A percentile compares a stretch with the other conserved stretches of the same genome.
phyloP scores from a whole-genome alignment of 352 stramenopile genomes.

The Globisporangium heterothallicum region DNA sequence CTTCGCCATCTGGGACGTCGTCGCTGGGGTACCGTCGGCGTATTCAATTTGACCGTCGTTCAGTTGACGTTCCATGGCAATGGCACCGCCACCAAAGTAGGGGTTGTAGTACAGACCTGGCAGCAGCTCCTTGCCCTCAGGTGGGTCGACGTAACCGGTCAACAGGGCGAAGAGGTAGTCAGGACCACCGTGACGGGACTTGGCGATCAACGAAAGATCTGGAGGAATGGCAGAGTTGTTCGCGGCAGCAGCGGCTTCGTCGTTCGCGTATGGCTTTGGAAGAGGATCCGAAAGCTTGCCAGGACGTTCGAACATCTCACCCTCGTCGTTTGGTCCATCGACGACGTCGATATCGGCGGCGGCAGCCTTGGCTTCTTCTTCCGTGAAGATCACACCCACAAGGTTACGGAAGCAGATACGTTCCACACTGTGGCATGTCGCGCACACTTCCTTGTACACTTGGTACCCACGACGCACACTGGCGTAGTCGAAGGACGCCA shows the following conservation, averaged over 20 bases:
- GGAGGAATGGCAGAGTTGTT: conserved; percentile 97
- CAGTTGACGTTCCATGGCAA: conserved; percentile 98
- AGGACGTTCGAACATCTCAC: conserved; percentile 99
- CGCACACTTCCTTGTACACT: conserved; percentile 98
- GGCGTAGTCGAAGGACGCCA: conserved; percentile 89
- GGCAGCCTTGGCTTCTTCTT: conserved; percentile 89
- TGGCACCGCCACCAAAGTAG: conserved; percentile 97
- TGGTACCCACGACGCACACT: conserved; percentile 97
- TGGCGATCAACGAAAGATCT: conserved; percentile 97
- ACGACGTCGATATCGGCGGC: conserved; percentile 94
- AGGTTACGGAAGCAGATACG: conserved; percentile 98
- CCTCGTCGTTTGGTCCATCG: conserved; percentile 96
- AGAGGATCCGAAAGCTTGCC: conserved; percentile 96
- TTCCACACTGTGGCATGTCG: conserved; percentile 96
- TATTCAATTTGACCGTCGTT: conserved; percentile 97
- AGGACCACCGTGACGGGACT: conserved; percentile 92
- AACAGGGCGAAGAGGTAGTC: conserved; percentile 98
- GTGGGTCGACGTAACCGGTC: conserved; percentile 96
- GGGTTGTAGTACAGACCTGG: conserved; percentile 97
- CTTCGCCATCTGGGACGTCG: conserved; percentile 97
- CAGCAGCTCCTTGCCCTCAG: conserved; percentile 85
- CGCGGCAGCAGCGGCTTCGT: conserved; percentile 94
- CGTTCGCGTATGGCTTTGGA: conserved; percentile 96
- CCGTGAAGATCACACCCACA: conserved; percentile 95
- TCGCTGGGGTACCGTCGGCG: conserved; percentile 95